Conservation (phyloP, 1,284 basidiomycete genomes). For the Sporisorium graminicola region DNA sequence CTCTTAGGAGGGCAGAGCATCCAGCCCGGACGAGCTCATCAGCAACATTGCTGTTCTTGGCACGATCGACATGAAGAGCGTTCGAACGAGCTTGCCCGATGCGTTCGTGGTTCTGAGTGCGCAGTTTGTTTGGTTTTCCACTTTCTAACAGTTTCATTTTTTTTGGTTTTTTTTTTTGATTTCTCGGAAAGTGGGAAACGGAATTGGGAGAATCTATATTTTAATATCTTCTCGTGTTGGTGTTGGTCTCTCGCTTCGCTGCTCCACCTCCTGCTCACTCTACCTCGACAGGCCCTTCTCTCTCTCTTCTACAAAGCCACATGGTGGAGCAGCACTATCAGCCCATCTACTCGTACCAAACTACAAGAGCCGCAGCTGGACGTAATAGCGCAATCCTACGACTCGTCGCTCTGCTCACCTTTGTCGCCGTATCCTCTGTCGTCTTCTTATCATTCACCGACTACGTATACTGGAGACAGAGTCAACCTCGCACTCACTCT, state of each 20-base stretch:
- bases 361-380: conserved; percentile 19
- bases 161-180: background rate
- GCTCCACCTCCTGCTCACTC: background rate
- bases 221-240: no score
- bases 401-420: conserved; percentile 29
- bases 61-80: no score
- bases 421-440: conserved; percentile 36
- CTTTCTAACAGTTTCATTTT: no score
- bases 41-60: no score
- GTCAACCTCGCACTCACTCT: conserved; percentile 4
- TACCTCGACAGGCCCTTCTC: background rate
- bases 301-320: background rate
- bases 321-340: conserved; percentile 35
- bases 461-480: conserved; percentile 24
- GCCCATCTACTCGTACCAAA: conserved; percentile 36
- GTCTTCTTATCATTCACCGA: conserved; percentile 38
- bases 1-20: no score
- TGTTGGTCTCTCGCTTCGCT: conserved; percentile 1
- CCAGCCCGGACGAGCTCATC: no score
- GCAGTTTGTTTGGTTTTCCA: no score
- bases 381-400: conserved; percentile 30
- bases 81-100: conserved; percentile 1
- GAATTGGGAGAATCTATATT: conserved; percentile 1
- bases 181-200: conserved; percentile 7
- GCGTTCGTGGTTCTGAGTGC: background rate